Conservation (phyloP, 768 basidiomycete species). For the Lepiota brunneoincarnata region DNA sequence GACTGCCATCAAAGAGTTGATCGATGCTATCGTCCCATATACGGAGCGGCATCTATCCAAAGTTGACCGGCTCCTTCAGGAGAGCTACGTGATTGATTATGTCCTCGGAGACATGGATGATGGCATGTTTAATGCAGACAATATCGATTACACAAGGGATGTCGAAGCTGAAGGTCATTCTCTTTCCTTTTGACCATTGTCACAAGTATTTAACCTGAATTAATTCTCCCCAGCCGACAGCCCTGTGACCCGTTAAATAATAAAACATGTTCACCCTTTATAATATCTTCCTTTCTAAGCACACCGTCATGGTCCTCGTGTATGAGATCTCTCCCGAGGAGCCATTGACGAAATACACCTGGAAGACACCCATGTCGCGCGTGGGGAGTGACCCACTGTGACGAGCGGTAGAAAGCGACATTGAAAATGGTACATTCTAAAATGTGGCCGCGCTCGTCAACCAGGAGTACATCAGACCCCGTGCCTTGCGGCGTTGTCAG, state of each 20-base stretch:
- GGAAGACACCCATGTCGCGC: conserved; percentile 63
- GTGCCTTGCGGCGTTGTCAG: conserved; percentile 23
- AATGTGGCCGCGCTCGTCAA: conserved; percentile 45
- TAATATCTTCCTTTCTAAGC: conserved; percentile 40
- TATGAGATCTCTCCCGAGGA: conserved; percentile 59
- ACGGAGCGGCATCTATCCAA: conserved; percentile 89
- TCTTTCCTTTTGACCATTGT: not conserved
- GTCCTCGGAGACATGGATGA: conserved; percentile 86
- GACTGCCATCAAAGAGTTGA: conserved; percentile 62
- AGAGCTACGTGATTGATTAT: conserved; percentile 94
- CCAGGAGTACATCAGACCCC: conserved; percentile 60
- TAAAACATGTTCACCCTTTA: conserved; percentile 61
- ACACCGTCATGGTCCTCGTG: conserved; percentile 43
- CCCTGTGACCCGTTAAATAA: conserved; percentile 74
- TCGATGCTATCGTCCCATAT: conserved; percentile 89
- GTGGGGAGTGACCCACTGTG: conserved; percentile 66
- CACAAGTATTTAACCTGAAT: conserved; percentile 1
- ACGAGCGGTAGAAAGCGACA: conserved; percentile 58
- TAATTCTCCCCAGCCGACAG: conserved; percentile 55
- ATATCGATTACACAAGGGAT: conserved; percentile 45
- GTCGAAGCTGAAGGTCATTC: conserved; percentile 25
- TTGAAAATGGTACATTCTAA: conserved; percentile 74
- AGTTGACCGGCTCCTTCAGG: conserved; percentile 85
- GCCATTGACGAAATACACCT: conserved; percentile 68
- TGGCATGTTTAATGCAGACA: conserved; percentile 56